A percentile compares a stretch with the other conserved stretches of the same genome.
Evolutionary conservation across 1,284 basidiomycete species (phyloP).

Genomic region (Ustilago xerochloae): DNA sequence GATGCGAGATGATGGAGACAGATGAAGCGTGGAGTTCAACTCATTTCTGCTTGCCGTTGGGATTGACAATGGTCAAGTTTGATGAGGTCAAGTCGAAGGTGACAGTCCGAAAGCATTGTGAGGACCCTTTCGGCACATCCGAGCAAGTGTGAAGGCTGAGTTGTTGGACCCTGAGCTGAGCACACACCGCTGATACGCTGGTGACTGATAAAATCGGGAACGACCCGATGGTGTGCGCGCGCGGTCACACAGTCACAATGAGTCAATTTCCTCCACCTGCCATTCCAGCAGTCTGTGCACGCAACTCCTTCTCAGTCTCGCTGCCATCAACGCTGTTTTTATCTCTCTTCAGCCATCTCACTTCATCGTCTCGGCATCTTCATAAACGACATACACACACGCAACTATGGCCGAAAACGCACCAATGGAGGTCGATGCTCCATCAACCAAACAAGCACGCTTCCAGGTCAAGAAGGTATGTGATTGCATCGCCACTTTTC

Average conservation of each 20-base stretch:
- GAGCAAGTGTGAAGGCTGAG: background rate
- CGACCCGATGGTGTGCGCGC: constrained; percentile 9
- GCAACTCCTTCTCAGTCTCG: background rate
- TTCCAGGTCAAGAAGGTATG: constrained; percentile 68
- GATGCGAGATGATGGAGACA: background rate
- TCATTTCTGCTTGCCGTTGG: background rate
- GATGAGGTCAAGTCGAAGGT: background rate
- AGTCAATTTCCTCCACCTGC: background rate
- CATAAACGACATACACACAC: background rate
- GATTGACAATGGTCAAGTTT: background rate
- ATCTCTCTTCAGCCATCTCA: constrained; percentile 7
- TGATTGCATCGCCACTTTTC: background rate
- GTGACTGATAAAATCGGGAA: background rate
- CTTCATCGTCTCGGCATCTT: background rate
- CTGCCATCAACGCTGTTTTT: background rate
- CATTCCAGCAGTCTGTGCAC: constrained; percentile 7
- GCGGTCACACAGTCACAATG: background rate
- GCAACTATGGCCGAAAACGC: constrained; percentile 38
- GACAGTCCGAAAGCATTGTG: background rate
- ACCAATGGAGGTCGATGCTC: constrained; percentile 60
- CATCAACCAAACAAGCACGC: constrained; percentile 55
- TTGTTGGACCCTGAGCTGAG: constrained; percentile 20
- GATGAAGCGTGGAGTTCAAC: background rate
- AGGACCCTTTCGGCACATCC: background rate
- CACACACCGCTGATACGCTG: background rate